Evolutionary conservation across 192 early-diverging fungal genomes (phyloP).

Genomic region (Coemansia erecta): DNA sequence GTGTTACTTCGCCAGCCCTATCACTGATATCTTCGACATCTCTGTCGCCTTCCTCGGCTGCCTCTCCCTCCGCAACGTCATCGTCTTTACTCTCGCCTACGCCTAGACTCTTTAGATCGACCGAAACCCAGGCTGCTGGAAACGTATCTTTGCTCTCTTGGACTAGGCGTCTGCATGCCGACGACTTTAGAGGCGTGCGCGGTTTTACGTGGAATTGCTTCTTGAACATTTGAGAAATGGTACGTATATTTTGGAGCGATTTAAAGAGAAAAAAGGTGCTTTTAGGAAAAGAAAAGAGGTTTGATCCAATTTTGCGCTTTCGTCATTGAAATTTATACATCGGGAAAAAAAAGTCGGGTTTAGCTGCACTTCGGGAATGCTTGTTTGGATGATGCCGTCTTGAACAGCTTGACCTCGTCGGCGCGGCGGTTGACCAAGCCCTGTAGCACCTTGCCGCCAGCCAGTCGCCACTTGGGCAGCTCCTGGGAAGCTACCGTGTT

Average conservation of each 20-base stretch:
- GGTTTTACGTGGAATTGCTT: conserved; percentile 71
- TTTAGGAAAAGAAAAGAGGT: too few relatives aligned
- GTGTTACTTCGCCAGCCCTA: neutral
- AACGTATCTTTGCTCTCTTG: conserved; percentile 60
- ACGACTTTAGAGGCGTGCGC: conserved; percentile 65
- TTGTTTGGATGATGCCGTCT: too few relatives aligned
- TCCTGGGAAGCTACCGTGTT: too few relatives aligned
- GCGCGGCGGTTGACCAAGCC: too few relatives aligned
- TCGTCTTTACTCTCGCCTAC: conserved; percentile 35
- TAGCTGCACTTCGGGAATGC: too few relatives aligned
- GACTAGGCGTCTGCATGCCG: conserved; percentile 65
- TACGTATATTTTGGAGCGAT: neutral
- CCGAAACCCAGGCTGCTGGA: conserved; percentile 23
- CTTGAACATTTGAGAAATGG: conserved; percentile 63
- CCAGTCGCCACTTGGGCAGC: too few relatives aligned
- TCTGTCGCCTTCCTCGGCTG: conserved; percentile 11
- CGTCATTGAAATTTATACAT: too few relatives aligned
- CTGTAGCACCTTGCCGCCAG: too few relatives aligned
- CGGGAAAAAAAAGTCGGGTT: too few relatives aligned
- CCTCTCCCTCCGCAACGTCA: conserved; percentile 26
- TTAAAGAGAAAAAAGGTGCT: neutral
- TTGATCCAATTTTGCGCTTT: too few relatives aligned
- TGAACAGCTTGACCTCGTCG: too few relatives aligned
- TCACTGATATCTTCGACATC: conserved; percentile 15
- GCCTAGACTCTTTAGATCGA: conserved; percentile 2